Base-by-base conservation (phyloP, 345 rosid genomes). In the Mercurialis annua region DNA sequence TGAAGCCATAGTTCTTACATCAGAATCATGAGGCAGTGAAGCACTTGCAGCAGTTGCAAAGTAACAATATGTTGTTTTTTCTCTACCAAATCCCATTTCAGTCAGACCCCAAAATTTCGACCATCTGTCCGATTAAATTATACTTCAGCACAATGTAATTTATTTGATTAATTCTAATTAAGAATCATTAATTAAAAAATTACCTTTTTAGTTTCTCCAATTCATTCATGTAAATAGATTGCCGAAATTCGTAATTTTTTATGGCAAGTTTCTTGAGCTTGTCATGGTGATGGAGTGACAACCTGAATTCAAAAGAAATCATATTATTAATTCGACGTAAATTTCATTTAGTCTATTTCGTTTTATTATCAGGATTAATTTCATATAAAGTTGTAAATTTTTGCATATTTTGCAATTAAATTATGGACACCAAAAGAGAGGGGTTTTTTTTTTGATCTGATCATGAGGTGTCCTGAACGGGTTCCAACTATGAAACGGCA, bases 11-110 rank as follows among this genome's bases (percentile, higher is more conserved):
- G 68, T 50, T 42, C 89, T 52, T 3, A 71, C 6, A 26, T 59
- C 69, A 11, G 80, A 83, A 59, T 77, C 73, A 26, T 60, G 66
- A n/a, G 86, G 83, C 57, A 86, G 53, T 2, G 83, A 67, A 65
- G 72, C 48, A 59, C 75, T 27, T 0, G 85, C 33, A 18, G 78
- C 62, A 15, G 62, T 5, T 11, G 92, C 89, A 55, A 85, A 89
- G 79, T 89, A 89, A 48, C 83, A 77, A 56, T 89, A 86, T 8
- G 63, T 49, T 6, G 90, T 81, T 71, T 81, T 86, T 73, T 89
- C 96, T 62, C 89, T 67, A 18, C 86, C 87, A 62, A 89, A 86
- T 54, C 92, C 88, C 74, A 86, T 81, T 5, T 85, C 76, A 42
- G 26, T 48, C 27, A 89, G 86, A 31, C 90, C 87, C 73, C 40